Conservation (phyloP, 306 rosid species). For the Cyclanthera cordifolia region DNA sequence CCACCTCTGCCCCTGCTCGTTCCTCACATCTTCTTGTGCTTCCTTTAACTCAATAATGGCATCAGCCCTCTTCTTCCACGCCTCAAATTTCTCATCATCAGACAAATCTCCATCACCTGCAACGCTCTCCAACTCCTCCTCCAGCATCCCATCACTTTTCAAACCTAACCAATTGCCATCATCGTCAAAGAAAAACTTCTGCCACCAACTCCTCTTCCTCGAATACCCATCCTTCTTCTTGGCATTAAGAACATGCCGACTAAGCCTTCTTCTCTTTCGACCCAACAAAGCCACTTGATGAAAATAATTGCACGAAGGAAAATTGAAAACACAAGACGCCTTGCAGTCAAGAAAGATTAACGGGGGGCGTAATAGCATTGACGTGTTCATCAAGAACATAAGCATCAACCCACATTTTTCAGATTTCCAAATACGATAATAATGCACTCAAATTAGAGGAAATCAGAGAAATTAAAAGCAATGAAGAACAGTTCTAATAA, state of each 20-base stretch:
- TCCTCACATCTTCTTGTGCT: slow-evolving; percentile 52
- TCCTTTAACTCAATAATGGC: slow-evolving; percentile 75
- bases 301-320: slow-evolving; percentile 22
- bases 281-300: slow-evolving; percentile 20
- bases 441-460: background rate
- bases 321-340: slow-evolving; percentile 15
- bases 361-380: slow-evolving; percentile 34
- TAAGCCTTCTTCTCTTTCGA: slow-evolving; percentile 21
- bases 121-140: slow-evolving; percentile 21
- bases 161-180: slow-evolving; percentile 80
- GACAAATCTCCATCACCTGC: slow-evolving; percentile 23
- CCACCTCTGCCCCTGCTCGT: slow-evolving; percentile 57
- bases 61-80: slow-evolving; percentile 88
- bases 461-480: background rate
- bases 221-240: slow-evolving; percentile 26
- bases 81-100: slow-evolving; percentile 54
- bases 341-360: slow-evolving; percentile 26
- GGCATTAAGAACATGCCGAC: slow-evolving; percentile 38
- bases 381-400: slow-evolving; percentile 49
- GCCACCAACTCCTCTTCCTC: slow-evolving; percentile 65
- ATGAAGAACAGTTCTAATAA: background rate
- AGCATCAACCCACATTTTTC: slow-evolving; percentile 42
- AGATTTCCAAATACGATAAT: slow-evolving; percentile 8
- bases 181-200: slow-evolving; percentile 53
- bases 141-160: slow-evolving; percentile 58